Conservation (phyloP, 192 early-diverging fungal species). For the Gryganskiella cystojenkinii region DNA sequence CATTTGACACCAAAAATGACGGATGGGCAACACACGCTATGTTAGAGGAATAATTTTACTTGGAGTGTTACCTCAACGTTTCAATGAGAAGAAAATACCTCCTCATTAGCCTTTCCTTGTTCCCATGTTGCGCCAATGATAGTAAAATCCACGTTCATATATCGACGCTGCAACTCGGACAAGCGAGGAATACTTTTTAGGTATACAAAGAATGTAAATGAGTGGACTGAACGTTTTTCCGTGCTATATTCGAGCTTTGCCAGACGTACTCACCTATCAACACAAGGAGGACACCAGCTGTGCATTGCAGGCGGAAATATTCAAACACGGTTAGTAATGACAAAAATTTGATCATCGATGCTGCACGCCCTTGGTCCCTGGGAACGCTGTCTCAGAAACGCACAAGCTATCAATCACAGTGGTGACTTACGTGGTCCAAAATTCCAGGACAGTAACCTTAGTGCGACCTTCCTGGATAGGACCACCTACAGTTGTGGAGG, state of each 20-base stretch:
- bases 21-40: too few relatives aligned
- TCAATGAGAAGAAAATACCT: conserved; percentile 8
- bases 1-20: too few relatives aligned
- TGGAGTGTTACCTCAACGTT: too few relatives aligned
- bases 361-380: background rate
- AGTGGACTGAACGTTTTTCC: too few relatives aligned
- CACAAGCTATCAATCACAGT: background rate
- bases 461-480: conserved; percentile 38
- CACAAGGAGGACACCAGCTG: conserved; percentile 48
- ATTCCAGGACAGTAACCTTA: conserved; percentile 48
- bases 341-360: background rate
- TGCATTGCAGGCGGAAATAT: too few relatives aligned
- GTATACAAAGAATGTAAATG: background rate
- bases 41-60: too few relatives aligned
- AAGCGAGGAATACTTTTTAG: conserved; percentile 58
- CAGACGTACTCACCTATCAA: conserved; percentile 23
- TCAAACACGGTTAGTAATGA: conserved; percentile 5
- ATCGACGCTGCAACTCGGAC: conserved; percentile 60
- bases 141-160: conserved; percentile 55
- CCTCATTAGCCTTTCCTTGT: conserved; percentile 41
- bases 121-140: conserved; percentile 68
- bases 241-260: too few relatives aligned
- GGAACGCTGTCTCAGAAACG: too few relatives aligned
- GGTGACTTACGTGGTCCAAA: conserved; percentile 46
- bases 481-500: conserved; percentile 36